These are phyloP conservation scores for Coemansia biformis DNA, from an alignment of 192 early-diverging fungal species.

Conservation along the genomic window DNA sequence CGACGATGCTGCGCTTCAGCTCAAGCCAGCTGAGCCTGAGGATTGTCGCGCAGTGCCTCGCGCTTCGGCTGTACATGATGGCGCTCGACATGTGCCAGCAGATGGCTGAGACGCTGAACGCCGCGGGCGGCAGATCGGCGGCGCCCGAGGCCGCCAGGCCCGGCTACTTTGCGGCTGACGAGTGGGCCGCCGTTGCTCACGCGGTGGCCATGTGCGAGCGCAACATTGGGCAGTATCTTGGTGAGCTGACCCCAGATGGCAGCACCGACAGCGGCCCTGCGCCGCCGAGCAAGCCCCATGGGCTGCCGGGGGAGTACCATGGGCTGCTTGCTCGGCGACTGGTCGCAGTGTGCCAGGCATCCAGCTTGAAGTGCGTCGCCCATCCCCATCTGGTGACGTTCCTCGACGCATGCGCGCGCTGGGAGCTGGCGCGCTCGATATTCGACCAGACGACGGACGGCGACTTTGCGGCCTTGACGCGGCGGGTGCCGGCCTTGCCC, in stretches of 20 bases:
- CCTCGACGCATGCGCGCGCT: constrained; percentile 31
- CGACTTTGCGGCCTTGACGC: constrained; percentile 42
- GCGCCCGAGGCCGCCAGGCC: too few species aligned
- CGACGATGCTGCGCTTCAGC: constrained; percentile 27
- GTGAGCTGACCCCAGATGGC: constrained; percentile 2
- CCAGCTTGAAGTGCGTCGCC: constrained; percentile 17
- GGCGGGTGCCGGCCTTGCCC: neutral
- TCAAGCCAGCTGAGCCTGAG: constrained; percentile 13
- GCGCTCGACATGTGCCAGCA: constrained; percentile 37
- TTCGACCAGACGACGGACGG: constrained; percentile 41
- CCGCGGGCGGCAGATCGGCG: neutral
- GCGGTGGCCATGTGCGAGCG: constrained; percentile 29
- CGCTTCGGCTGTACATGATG: constrained; percentile 9
- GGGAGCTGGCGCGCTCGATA: constrained; percentile 31
- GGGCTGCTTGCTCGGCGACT: constrained; percentile 21
- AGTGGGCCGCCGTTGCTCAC: constrained; percentile 3
- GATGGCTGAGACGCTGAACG: constrained; percentile 10
- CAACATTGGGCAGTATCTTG: constrained; percentile 8
- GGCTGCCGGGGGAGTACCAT: constrained; percentile 9
- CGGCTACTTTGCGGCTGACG: too few species aligned
- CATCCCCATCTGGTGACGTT: constrained; percentile 17
- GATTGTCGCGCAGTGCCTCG: constrained; percentile 14
- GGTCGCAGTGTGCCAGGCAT: constrained; percentile 14
- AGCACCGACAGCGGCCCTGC: neutral
- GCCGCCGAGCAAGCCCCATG: neutral